These are phyloP conservation scores for Apiospora pterosperma DNA, from an alignment of 2,329 filamentous ascomycete species.

Conservation along the genomic window DNA sequence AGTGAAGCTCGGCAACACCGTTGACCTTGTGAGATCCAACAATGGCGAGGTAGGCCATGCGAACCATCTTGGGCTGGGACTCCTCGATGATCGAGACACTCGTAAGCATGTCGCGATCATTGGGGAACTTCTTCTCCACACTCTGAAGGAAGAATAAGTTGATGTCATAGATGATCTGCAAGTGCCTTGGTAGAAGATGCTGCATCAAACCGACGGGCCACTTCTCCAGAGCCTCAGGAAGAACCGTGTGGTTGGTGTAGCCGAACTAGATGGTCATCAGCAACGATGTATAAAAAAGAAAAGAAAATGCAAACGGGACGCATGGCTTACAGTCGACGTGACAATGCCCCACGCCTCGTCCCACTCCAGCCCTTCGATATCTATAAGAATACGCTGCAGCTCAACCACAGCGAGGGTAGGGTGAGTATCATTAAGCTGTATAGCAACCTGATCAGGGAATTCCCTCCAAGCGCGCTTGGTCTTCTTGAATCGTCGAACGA, in stretches of 20 bases:
- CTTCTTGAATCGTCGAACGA: conserved; percentile 98
- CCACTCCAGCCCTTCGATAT: conserved; percentile 90
- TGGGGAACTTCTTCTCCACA: conserved; percentile 87
- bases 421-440: conserved; percentile 97
- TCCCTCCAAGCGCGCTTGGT: conserved; percentile 85
- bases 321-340: conserved; percentile 54
- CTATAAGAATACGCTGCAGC: conserved; percentile 86
- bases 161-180: conserved; percentile 98
- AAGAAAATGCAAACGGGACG: not conserved
- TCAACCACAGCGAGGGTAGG: conserved; percentile 95
- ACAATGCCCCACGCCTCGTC: conserved; percentile 86
- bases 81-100: conserved; percentile 98
- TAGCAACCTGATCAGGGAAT: conserved; percentile 92
- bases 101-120: conserved; percentile 78
- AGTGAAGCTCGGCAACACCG: conserved; percentile 95
- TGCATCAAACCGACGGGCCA: conserved; percentile 94
- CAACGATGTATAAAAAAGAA: not conserved
- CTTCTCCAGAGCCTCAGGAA: conserved; percentile 96
- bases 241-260: conserved; percentile 97
- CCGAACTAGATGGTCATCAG: conserved; percentile 57
- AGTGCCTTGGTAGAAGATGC: conserved; percentile 86
- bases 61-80: conserved; percentile 93
- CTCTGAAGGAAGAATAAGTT: conserved; percentile 89
- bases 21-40: conserved; percentile 99
- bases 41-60: conserved; percentile 93